Percentiles rank a stretch among this genome's conserved stretches.
Evolutionary conservation across 139 green algal species (phyloP).

Genomic region (Coccomyxa sp.): DNA sequence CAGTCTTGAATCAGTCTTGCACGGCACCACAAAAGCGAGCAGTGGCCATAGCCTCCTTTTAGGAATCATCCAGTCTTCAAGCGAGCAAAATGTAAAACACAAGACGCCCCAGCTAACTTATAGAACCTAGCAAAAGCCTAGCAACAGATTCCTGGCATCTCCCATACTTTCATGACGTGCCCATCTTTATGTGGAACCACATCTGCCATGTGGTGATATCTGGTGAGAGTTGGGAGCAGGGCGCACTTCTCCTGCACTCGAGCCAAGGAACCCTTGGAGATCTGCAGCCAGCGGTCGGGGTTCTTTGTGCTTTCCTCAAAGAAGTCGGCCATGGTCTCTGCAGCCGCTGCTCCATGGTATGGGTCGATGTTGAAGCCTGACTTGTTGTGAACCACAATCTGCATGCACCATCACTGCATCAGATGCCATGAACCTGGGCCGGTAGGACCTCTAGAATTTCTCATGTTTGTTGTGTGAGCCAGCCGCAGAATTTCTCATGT

Average conservation of each 20-base stretch:
- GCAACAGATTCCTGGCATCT: no score
- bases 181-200: background rate
- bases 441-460: no score
- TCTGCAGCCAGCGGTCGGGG: slow-evolving; percentile 37
- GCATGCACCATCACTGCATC: background rate
- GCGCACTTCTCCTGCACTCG: slow-evolving; percentile 27
- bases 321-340: slow-evolving; percentile 70
- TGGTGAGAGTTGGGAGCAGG: background rate
- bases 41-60: no score
- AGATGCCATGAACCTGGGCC: background rate
- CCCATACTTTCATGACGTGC: background rate
- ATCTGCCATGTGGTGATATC: background rate
- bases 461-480: no score
- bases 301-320: slow-evolving; percentile 47
- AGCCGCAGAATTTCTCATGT: no score
- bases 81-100: no score
- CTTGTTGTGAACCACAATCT: slow-evolving; percentile 16
- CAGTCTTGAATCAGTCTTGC: no score
- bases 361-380: slow-evolving; percentile 81
- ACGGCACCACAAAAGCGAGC: no score
- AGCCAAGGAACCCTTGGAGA: slow-evolving; percentile 36
- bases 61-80: no score
- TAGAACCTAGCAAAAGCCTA: no score
- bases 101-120: no score
- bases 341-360: slow-evolving; percentile 54